phyloP scores from a whole-genome alignment of 441 rosid genomes.

The Jatropha multifida region DNA sequence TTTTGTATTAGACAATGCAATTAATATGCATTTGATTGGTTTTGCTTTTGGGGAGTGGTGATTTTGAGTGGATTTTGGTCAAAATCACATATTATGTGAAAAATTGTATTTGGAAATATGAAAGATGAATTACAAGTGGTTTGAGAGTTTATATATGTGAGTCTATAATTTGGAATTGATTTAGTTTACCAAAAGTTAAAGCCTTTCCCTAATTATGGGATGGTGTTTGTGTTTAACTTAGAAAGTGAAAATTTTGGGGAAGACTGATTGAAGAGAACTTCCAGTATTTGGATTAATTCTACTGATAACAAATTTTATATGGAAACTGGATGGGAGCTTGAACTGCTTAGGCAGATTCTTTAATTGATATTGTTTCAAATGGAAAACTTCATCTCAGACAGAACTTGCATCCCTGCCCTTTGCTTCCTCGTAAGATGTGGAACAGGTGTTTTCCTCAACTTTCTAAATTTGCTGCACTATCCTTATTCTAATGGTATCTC shows the following conservation, averaged over 20 bases:
- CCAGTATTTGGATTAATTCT: not conserved
- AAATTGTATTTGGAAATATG: not conserved
- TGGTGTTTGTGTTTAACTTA: not conserved
- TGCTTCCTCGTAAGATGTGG: too few relatives aligned
- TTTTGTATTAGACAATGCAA: not conserved
- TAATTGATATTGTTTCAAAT: not conserved
- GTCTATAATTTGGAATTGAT: not conserved
- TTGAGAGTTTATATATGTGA: not conserved
- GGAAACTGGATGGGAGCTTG: not conserved
- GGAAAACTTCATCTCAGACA: not conserved
- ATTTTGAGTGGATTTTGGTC: constrained; percentile 1
- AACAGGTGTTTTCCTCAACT: not conserved
- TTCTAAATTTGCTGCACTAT: not conserved
- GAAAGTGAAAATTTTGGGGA: not conserved
- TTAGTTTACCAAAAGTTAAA: not conserved
- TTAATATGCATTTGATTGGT: not conserved
- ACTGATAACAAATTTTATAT: not conserved
- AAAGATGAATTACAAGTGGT: not conserved
- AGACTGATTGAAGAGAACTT: not conserved
- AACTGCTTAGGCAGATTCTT: not conserved
- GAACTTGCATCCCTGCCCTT: too few relatives aligned
- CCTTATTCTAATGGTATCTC: not conserved
- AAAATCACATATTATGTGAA: not conserved
- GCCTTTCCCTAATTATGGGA: not conserved
- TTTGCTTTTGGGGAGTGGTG: not conserved